A percentile compares a stretch with the other conserved stretches of the same genome.
phyloP scores from a whole-genome alignment of 345 rosid genomes.

The Aquilaria malaccensis region DNA sequence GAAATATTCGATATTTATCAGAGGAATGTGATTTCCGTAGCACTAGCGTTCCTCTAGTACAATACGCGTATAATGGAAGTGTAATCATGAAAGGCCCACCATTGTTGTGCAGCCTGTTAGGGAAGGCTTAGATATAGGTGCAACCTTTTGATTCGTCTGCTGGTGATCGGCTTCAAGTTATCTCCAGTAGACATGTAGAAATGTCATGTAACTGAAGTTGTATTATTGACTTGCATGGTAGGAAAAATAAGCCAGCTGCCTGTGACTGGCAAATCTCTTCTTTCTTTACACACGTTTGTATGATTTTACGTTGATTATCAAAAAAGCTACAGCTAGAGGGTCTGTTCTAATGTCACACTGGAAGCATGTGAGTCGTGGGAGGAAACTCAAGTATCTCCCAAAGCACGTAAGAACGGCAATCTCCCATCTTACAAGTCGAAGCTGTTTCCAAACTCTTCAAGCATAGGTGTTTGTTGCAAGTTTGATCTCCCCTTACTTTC shows the following conservation, averaged over 20 bases:
- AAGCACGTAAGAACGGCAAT: no score
- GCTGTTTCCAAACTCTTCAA: no score
- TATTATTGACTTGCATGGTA: conserved; percentile 4
- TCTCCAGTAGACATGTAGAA: conserved; percentile 14
- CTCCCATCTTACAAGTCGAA: no score
- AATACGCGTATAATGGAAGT: conserved; percentile 5
- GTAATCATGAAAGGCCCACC: not conserved
- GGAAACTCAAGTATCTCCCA: no score
- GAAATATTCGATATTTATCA: conserved; percentile 3
- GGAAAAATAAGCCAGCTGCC: no score
- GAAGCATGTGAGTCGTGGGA: no score
- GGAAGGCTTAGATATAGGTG: conserved; percentile 1
- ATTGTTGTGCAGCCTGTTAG: not conserved
- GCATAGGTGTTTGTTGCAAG: conserved; percentile 36
- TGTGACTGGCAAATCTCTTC: no score
- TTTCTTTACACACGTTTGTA: no score
- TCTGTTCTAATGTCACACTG: no score
- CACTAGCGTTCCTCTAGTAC: conserved; percentile 7
- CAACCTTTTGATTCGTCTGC: not conserved
- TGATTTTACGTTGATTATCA: no score
- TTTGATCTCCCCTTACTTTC: conserved; percentile 52
- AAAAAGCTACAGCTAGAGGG: no score
- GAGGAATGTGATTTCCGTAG: conserved; percentile 2
- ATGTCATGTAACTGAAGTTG: not conserved
- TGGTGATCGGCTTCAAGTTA: conserved; percentile 13